These are phyloP conservation scores for Fusarium sambucinum DNA, from an alignment of 2,329 filamentous ascomycete species.

Conservation along the genomic window DNA sequence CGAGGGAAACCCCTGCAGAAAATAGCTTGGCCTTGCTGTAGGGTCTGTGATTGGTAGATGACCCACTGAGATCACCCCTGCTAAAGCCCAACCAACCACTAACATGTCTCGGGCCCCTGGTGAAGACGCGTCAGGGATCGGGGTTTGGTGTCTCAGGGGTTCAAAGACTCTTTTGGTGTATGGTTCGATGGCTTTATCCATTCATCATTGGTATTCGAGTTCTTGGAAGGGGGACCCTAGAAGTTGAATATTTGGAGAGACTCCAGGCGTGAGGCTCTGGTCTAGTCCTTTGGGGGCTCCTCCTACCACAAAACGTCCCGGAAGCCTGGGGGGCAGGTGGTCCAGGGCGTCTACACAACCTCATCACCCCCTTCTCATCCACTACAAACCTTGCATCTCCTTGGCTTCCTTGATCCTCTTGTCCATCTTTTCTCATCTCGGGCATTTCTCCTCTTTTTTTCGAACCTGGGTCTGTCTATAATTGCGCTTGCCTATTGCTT, in stretches of 20 bases:
- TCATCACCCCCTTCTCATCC: conserved; percentile 28
- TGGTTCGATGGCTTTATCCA: conserved; percentile 37
- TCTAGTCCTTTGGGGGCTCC: background rate
- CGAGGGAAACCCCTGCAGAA: conserved; percentile 29
- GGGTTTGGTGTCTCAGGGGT: conserved; percentile 40
- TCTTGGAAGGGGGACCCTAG: conserved; percentile 10
- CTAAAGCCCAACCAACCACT: conserved; percentile 11
- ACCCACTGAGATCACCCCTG: background rate
- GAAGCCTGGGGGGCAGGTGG: conserved; percentile 1
- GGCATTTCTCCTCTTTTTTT: conserved; percentile 38
- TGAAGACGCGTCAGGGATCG: conserved; percentile 21
- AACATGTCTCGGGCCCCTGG: conserved; percentile 25
- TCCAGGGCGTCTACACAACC: conserved; percentile 31
- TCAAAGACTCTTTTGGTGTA: conserved; percentile 15
- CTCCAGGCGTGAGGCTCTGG: conserved; percentile 33
- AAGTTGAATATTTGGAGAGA: conserved; percentile 13
- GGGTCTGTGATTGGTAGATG: conserved; percentile 15
- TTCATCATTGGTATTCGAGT: conserved; percentile 10
- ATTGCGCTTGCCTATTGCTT: conserved; percentile 27
- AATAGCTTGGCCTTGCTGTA: conserved; percentile 16
- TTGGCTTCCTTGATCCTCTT: conserved; percentile 31
- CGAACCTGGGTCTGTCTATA: conserved; percentile 21
- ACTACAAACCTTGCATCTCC: conserved; percentile 35
- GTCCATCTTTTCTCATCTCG: conserved; percentile 39
- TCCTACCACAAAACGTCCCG: background rate